Conservation (phyloP, 208 protist genomes). For the Acanthamoeba lenticulata region DNA sequence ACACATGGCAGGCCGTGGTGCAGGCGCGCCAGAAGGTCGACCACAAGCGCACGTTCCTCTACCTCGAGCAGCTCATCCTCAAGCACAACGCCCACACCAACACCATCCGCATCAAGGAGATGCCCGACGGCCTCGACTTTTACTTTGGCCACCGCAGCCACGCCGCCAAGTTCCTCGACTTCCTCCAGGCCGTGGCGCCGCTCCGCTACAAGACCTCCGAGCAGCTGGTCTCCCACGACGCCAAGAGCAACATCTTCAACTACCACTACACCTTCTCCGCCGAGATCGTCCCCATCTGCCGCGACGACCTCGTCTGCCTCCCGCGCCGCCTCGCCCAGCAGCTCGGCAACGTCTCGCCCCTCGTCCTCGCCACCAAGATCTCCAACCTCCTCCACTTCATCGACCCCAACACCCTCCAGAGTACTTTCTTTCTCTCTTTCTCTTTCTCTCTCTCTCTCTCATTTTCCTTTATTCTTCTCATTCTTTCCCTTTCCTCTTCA, state of each 20-base stretch:
- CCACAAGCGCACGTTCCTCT: slow-evolving; percentile 99
- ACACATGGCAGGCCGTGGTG: slow-evolving; percentile 97
- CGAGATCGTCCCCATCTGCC: slow-evolving; percentile 98
- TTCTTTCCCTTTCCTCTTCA: too few relatives aligned
- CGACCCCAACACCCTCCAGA: slow-evolving; percentile 95
- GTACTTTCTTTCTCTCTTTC: slow-evolving; percentile 44
- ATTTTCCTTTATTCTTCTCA: too few relatives aligned
- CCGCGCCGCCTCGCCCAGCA: slow-evolving; percentile 73
- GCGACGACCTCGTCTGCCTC: slow-evolving; percentile 86
- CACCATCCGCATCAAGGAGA: slow-evolving; percentile 95
- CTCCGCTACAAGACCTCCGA: slow-evolving; percentile 92
- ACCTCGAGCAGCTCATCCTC: slow-evolving; percentile 98
- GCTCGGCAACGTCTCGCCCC: slow-evolving; percentile 87
- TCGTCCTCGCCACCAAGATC: slow-evolving; percentile 95
- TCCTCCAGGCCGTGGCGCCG: slow-evolving; percentile 93
- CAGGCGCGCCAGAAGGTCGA: slow-evolving; percentile 98
- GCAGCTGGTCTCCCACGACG: slow-evolving; percentile 97
- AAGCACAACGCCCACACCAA: slow-evolving; percentile 96
- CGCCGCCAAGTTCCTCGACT: slow-evolving; percentile 97
- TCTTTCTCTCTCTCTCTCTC: neutral
- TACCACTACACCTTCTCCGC: slow-evolving; percentile 98
- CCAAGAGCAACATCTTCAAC: slow-evolving; percentile 98
- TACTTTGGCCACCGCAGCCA: slow-evolving; percentile 97
- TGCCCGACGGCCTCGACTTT: slow-evolving; percentile 98
- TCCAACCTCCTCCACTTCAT: slow-evolving; percentile 96